Base-by-base conservation (phyloP, 179 eudicot genomes). In the Beta corolliflora region DNA sequence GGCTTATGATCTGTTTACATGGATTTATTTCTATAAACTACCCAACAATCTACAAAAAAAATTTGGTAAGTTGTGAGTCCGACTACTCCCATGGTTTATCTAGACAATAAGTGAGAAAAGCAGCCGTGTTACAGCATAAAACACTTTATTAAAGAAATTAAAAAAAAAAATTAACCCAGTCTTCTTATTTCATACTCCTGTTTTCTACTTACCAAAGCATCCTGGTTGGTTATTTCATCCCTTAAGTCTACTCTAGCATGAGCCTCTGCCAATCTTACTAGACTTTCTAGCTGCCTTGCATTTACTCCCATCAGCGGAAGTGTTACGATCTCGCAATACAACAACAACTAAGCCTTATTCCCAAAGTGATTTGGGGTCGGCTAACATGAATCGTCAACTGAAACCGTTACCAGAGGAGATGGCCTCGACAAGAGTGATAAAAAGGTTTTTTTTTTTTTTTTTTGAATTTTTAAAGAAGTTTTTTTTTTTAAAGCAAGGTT, bases 261-360 rank as follows among this genome's bases (percentile, higher is more conserved):
- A 86, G 99, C 99, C 88, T 90, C 92, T 46, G 97, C 98, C 85
- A 96, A 89, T 88, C 99, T 91, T 60, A 96, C 98, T 46, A 96
- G 89, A 74, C 97, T 94, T 86, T 96, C 97, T 77, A 96, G 85
- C 85, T 96, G 99, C 87, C 98, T 91, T 75, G 99, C 98, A 29
- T 98, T 96, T 88, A 96, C 92, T 96, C 67, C 98, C 92, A 87
- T 96, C 99, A 77, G 93, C 93, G 79, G 96, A 89, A 76, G 98
- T 93, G 85, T 74, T 94, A 71, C 84, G 96, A 89, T 94, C 97
- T 87, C 99, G 91, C 81, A 94, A 86, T 65, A 72, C 85, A n/a
- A n/a, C n/a, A n/a, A n/a, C n/a, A n/a, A n/a, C n/a, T n/a, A n/a
- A n/a, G n/a, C n/a, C n/a, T n/a, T n/a, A n/a, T n/a, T n/a, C n/a